Base-by-base conservation (phyloP, 352 stramenopile species). In the Phytophthora cactorum region DNA sequence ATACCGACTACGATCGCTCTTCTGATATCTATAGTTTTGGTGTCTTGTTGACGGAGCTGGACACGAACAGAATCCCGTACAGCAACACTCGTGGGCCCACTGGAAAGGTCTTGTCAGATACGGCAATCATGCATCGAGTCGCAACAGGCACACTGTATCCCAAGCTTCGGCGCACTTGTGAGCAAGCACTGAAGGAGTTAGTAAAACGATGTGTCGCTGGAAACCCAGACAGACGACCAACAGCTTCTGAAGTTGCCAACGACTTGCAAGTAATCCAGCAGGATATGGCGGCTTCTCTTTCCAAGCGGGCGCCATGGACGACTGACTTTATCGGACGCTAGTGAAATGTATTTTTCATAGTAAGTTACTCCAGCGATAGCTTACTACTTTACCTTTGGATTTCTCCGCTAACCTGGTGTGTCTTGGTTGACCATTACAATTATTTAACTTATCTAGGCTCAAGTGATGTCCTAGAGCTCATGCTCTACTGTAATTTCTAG, bases 21-120 rank as follows among this genome's bases (percentile, higher is more conserved):
- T 76, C 78, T 4, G 80, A 89, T 27, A 79, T 86, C 25, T 87
- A 82, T 65, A 82, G 78, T 8, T 83, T 87, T 12, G 76, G 77
- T 4, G 72, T 70, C 3, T 27, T 85, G 9, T 64, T 89, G 2
- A 74, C 71, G 5, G 80, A 86, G 44, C 55, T 89, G 7, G 80
- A 86, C 47, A 84, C 77, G 9, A 80, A 85, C 59, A 66, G 68
- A 43, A 74, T 81, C 17, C 75, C 78, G 4, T 89, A 85, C 59
- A 71, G 77, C 41, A 71, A 75, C 4, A 36, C 52, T 9, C 56
- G 57, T 8, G 59, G 54, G 1, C 39, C 59, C 1, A 66, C 62
- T 8, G 68, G 66, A 0, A 67, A 73, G 11, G 66, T 64, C 32
- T 17, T 81, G 9, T 68, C 74, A 2, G 72, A 73, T 27, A 77